A percentile compares a stretch with the other conserved stretches of the same genome.
Evolutionary conservation across 768 basidiomycete genomes (phyloP).

Genomic region (Amanita fuliginea): DNA sequence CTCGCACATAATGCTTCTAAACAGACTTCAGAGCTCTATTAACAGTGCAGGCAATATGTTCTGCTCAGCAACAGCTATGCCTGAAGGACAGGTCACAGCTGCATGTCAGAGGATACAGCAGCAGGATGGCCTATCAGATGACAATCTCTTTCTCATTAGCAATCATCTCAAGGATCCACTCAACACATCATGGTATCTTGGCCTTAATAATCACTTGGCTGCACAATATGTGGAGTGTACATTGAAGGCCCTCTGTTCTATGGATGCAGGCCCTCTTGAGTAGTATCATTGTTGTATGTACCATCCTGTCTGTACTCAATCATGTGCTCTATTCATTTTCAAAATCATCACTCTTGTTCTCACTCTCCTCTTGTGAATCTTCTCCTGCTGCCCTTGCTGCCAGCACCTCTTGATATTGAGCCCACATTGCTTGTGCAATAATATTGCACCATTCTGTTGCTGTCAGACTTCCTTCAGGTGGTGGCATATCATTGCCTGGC

Average conservation of each 20-base stretch:
- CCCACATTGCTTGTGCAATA: not conserved
- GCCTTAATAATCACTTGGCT: not conserved
- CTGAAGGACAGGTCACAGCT: not conserved
- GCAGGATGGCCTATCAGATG: not conserved
- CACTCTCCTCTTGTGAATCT: not conserved
- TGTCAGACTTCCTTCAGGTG: not conserved
- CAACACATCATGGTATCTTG: not conserved
- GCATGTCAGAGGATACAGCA: not conserved
- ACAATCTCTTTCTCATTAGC: not conserved
- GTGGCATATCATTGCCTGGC: not conserved
- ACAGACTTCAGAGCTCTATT: not conserved
- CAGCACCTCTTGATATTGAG: not conserved
- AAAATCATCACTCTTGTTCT: not conserved
- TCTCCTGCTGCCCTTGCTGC: not conserved
- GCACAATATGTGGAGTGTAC: not conserved
- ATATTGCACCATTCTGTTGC: not conserved
- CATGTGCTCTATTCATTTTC: not conserved
- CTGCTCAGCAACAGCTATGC: not conserved
- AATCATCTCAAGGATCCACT: not conserved
- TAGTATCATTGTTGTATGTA: not conserved
- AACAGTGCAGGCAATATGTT: not conserved
- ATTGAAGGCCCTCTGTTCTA: not conserved
- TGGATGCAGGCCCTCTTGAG: not conserved
- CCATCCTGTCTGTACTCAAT: not conserved
- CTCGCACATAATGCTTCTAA: not conserved